phyloP scores from a whole-genome alignment of 116 monocot genomes.

The Phalaenopsis hybrid region DNA sequence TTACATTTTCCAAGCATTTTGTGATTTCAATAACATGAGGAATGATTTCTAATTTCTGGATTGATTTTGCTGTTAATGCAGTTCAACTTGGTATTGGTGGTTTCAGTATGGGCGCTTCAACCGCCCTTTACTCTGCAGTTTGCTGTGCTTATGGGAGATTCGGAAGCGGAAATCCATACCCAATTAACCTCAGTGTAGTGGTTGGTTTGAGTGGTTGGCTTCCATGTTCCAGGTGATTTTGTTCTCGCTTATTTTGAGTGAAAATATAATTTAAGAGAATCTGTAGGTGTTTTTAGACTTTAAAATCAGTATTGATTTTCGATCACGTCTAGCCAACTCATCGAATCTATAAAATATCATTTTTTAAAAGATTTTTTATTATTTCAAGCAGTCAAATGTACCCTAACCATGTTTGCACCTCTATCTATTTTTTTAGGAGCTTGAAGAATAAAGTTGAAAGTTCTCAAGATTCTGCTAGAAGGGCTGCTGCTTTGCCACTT shows the following conservation, averaged over 20 bases:
- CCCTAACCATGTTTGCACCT: too few relatives aligned
- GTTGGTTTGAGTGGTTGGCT: constrained; percentile 67
- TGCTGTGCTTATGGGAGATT: constrained; percentile 49
- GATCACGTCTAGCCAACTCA: neutral
- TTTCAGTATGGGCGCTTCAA: constrained; percentile 63
- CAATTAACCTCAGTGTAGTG: constrained; percentile 39
- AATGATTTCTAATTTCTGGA: neutral
- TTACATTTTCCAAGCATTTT: too few relatives aligned
- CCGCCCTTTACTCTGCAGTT: constrained; percentile 49
- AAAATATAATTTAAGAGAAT: neutral
- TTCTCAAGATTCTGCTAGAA: constrained; percentile 38
- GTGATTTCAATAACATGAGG: neutral
- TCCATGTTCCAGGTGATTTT: constrained; percentile 42
- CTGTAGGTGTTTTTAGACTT: neutral
- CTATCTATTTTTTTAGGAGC: constrained; percentile 19
- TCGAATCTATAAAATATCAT: neutral
- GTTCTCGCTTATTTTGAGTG: neutral
- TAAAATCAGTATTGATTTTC: neutral
- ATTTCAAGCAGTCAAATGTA: neutral
- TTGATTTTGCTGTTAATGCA: constrained; percentile 9
- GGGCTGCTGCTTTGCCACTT: constrained; percentile 42
- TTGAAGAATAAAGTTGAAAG: constrained; percentile 46
- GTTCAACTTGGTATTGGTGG: constrained; percentile 64
- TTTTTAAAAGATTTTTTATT: neutral
- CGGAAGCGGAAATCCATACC: constrained; percentile 43